These are phyloP conservation scores for Alternaria arborescens DNA, from an alignment of 2,329 filamentous ascomycete species.

Conservation along the genomic window DNA sequence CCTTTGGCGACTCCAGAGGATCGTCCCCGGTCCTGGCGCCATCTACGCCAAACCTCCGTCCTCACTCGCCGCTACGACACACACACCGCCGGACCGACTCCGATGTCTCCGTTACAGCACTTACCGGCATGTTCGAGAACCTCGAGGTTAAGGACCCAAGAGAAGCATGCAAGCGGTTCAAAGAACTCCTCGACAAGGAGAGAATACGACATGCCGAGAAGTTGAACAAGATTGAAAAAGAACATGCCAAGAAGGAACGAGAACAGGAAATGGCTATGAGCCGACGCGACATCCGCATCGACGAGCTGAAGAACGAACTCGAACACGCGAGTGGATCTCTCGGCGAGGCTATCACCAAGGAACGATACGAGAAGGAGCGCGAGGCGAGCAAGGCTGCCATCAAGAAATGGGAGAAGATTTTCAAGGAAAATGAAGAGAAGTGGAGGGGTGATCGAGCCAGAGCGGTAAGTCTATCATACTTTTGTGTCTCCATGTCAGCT, in stretches of 20 bases:
- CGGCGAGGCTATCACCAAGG: conserved; percentile 36
- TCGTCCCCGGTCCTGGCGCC: conserved; percentile 35
- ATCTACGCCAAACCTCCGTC: conserved; percentile 54
- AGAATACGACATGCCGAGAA: conserved; percentile 47
- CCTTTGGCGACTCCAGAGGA: conserved; percentile 32
- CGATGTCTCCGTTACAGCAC: conserved; percentile 51
- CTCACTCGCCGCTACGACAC: conserved; percentile 29
- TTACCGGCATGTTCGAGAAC: conserved; percentile 76
- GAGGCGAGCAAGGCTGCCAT: conserved; percentile 43
- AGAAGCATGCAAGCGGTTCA: conserved; percentile 55
- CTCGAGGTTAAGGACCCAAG: conserved; percentile 64
- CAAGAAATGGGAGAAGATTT: conserved; percentile 44
- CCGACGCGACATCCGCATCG: conserved; percentile 21
- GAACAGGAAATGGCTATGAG: conserved; percentile 31
- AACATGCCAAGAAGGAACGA: conserved; percentile 68
- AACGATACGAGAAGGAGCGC: conserved; percentile 41
- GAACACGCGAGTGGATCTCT: conserved; percentile 32
- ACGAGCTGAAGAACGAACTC: conserved; percentile 40
- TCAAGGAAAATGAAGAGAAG: conserved; percentile 42
- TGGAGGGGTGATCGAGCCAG: conserved; percentile 38
- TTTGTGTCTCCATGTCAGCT: neutral
- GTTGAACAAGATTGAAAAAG: conserved; percentile 61
- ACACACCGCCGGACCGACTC: conserved; percentile 45
- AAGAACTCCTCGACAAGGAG: conserved; percentile 55
- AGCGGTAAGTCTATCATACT: conserved; percentile 28